Evolutionary conservation across 768 basidiomycete species (phyloP), one percentile per base, ranked within the genome.

Genomic region (Chiua virens): DNA sequence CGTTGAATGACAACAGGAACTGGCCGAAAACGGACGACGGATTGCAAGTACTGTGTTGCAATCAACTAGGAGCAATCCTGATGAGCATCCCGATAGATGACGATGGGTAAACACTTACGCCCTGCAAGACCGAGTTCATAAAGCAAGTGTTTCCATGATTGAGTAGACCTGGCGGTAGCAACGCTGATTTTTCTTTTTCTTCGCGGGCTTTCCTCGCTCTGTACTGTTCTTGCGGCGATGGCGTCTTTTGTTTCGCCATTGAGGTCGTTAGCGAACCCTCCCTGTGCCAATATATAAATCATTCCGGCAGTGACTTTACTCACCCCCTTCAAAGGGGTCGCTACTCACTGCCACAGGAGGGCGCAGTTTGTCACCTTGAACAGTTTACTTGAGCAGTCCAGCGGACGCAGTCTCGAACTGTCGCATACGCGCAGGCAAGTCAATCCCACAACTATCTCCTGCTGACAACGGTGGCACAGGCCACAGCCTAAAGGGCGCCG

Each of bases 51-150:
- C 18, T 72, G 75, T 1, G 86, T 87, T 4, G 89, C 85, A 60
- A 89, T 78, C 53, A 90, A 67, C 87, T 90, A 58, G 17, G 51
- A 8, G 45, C 18, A 6, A 1, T n/a, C n/a, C n/a, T 34, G 28
- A 23, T 10, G 38, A 9, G 17, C 20, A 40, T 32, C 20, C 8
- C 9, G 37, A 14, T 11, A n/a, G 21, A 30, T 20, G 14, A 13
- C 11, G n/a, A n/a, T 15, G 13, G 15, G 15, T 25, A 17, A 51
- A 28, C 17, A 83, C 85, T 58, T 71, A 87, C 89, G 35, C 87
- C 89, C 66, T 98, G 94, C 25, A 98, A 74, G 27, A 93, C 91
- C 28, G 92, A 93, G 71, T 96, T 98, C 87, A 95, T 91, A 71
- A 94, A 98, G 71, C 94, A 98, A 0, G 93, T 96, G 66, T 91